Conservation (phyloP, 768 basidiomycete genomes). For the Phanerodontia chrysosporium region DNA sequence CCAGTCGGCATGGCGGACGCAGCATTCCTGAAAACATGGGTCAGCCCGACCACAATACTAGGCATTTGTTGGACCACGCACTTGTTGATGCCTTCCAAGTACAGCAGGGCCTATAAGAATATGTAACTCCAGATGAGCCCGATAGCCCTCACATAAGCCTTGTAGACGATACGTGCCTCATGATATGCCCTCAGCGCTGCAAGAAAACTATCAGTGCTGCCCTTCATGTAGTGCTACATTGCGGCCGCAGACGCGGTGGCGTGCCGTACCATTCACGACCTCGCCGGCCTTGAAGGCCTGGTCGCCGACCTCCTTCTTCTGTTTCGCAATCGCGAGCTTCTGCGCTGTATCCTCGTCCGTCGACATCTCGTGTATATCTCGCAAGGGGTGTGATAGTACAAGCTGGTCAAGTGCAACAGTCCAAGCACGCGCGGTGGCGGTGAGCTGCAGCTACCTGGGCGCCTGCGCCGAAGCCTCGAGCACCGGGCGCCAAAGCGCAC, state of each 20-base stretch:
- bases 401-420: neutral
- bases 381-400: neutral
- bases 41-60: neutral
- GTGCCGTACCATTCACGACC: slow-evolving; percentile 26
- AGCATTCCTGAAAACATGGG: slow-evolving; percentile 13
- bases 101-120: slow-evolving; percentile 52
- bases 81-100: slow-evolving; percentile 76
- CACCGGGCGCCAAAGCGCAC: neutral
- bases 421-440: neutral
- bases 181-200: slow-evolving; percentile 71
- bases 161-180: slow-evolving; percentile 41
- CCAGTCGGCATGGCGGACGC: slow-evolving; percentile 16
- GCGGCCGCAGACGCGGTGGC: slow-evolving; percentile 1
- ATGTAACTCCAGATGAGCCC: neutral
- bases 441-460: neutral
- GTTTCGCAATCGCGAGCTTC: slow-evolving; percentile 57
- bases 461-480: neutral
- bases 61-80: slow-evolving; percentile 28
- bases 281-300: slow-evolving; percentile 32
- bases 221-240: neutral
- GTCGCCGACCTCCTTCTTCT: slow-evolving; percentile 34
- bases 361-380: neutral
- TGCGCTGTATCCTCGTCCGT: slow-evolving; percentile 22
- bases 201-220: slow-evolving; percentile 6
- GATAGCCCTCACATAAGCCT: neutral